These are phyloP conservation scores for Leucogyrophana mollusca DNA, from an alignment of 768 basidiomycete species.

Conservation along the genomic window DNA sequence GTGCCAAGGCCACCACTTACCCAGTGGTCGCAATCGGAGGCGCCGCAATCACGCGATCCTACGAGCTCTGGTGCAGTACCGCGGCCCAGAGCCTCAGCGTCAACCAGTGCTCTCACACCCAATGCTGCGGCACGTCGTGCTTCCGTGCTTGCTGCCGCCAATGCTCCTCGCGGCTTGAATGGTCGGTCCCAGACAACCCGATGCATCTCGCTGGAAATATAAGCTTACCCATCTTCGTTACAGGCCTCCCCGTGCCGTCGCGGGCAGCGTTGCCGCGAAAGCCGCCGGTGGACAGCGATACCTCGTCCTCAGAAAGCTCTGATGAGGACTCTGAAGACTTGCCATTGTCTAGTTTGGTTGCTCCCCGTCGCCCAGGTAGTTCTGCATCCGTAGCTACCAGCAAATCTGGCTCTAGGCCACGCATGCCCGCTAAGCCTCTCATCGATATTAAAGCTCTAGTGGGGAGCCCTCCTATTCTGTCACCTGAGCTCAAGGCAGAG, in stretches of 20 bases:
- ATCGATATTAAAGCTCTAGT: constrained; percentile 35
- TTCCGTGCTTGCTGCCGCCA: constrained; percentile 35
- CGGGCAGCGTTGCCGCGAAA: constrained; percentile 8
- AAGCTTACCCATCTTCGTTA: no score
- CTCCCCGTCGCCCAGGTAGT: constrained; percentile 67
- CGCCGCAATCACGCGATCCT: constrained; percentile 26
- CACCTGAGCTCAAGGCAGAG: constrained; percentile 28
- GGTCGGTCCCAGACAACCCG: constrained; percentile 24
- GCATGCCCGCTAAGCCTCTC: constrained; percentile 42
- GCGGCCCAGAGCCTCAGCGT: constrained; percentile 51
- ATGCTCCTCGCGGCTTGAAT: constrained; percentile 21
- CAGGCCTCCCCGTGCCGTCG: background rate
- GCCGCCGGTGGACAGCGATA: constrained; percentile 17
- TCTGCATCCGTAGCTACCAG: constrained; percentile 39
- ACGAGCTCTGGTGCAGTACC: constrained; percentile 4
- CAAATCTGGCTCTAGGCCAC: constrained; percentile 20
- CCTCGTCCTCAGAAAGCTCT: constrained; percentile 25
- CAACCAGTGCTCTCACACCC: constrained; percentile 57
- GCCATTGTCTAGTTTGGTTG: constrained; percentile 61
- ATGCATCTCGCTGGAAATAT: no score
- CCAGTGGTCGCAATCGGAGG: constrained; percentile 14
- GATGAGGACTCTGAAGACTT: constrained; percentile 54
- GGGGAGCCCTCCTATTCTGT: constrained; percentile 35
- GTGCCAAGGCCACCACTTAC: constrained; percentile 8
- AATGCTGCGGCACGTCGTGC: constrained; percentile 52